A percentile compares a stretch with the other conserved stretches of the same genome.
Evolutionary conservation across 2,329 filamentous ascomycete species (phyloP).

Genomic region (Colletotrichum coccodes): DNA sequence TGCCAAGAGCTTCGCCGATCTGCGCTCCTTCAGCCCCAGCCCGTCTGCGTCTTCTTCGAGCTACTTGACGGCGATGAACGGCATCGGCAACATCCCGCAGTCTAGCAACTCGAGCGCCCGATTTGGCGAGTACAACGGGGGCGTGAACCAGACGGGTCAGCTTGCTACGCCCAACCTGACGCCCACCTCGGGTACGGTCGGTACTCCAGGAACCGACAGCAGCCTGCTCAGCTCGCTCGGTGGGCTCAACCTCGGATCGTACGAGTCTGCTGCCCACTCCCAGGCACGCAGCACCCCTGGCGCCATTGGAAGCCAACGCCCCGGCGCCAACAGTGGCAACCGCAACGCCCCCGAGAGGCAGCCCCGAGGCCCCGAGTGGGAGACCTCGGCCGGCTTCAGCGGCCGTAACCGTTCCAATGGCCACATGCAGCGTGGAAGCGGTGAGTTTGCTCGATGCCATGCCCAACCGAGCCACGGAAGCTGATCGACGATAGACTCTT

Average conservation of each 20-base stretch:
- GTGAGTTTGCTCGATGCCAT: slow-evolving; percentile 50
- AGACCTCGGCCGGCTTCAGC: slow-evolving; percentile 62
- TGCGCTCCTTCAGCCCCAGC: slow-evolving; percentile 94
- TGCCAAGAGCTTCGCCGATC: slow-evolving; percentile 95
- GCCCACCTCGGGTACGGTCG: slow-evolving; percentile 47
- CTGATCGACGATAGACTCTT: slow-evolving; percentile 48
- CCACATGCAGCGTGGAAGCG: slow-evolving; percentile 70
- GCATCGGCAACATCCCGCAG: slow-evolving; percentile 64
- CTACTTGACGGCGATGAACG: slow-evolving; percentile 69
- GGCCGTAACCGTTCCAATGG: slow-evolving; percentile 66
- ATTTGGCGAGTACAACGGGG: slow-evolving; percentile 57
- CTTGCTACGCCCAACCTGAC: slow-evolving; percentile 46
- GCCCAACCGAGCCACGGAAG: neutral
- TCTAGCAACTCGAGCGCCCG: slow-evolving; percentile 47
- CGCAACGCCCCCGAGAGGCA: slow-evolving; percentile 67
- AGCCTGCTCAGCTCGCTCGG: slow-evolving; percentile 59
- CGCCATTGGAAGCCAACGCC: slow-evolving; percentile 73
- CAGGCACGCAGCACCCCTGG: slow-evolving; percentile 62
- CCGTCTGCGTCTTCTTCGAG: slow-evolving; percentile 90
- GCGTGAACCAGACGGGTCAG: slow-evolving; percentile 46
- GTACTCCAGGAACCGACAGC: slow-evolving; percentile 50
- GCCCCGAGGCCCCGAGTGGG: slow-evolving; percentile 73
- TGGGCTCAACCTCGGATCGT: slow-evolving; percentile 62
- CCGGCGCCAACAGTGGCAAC: slow-evolving; percentile 55
- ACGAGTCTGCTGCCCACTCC: slow-evolving; percentile 55